Evolutionary conservation across 371 early-diverging fungal species (phyloP), one percentile per base, ranked within the genome.

Genomic region (Saksenaea vasiformis): DNA sequence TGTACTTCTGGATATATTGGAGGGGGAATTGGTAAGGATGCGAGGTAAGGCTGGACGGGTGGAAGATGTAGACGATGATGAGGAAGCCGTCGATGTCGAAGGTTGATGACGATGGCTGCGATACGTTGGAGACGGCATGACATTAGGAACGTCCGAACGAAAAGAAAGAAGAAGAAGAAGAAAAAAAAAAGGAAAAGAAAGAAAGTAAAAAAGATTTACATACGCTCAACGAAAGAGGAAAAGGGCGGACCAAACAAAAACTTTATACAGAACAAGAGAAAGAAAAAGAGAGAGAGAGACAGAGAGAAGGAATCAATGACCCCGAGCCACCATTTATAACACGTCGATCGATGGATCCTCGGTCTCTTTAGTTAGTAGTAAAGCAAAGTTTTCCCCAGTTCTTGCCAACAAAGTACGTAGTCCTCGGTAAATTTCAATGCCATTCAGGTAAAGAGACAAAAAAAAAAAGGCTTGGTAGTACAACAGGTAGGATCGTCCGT

Each of bases 21-120:
- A 71, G 26, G 81, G 73, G 24, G 76, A 76, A 64, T 72, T 72
- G 26, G 80, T 72, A 28, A 80, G 65, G 17, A 80, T 69, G 24
- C 72, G 81, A 51, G 78, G 81, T 37, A 80, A 57, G n/a, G 78
- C 78, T 14, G 81, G 78, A 43, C 78, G 74, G 38, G 74, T 78
- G 5, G 76, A 78, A 10, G 78, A 73, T 35, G 74, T 62, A 11
- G 76, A 76, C 22, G 78, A 76, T 37, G 77, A 69, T 2, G 78
- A 70, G 14, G 80, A 80, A 28, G 71, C 67, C 51, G 76, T 71
- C 36, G 78, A 78, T 34, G 76, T 71, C 47, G 76, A 77, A 38
- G 72, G 73, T 62, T 79, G 79, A 67, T 79, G 77, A 55, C 79
- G 79, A 68, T 79, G 79, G 67, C 64, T 76, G 35, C 76, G 66